Evolutionary conservation across 805 yeast species (phyloP).

Genomic region (Torulaspora maleeae): DNA sequence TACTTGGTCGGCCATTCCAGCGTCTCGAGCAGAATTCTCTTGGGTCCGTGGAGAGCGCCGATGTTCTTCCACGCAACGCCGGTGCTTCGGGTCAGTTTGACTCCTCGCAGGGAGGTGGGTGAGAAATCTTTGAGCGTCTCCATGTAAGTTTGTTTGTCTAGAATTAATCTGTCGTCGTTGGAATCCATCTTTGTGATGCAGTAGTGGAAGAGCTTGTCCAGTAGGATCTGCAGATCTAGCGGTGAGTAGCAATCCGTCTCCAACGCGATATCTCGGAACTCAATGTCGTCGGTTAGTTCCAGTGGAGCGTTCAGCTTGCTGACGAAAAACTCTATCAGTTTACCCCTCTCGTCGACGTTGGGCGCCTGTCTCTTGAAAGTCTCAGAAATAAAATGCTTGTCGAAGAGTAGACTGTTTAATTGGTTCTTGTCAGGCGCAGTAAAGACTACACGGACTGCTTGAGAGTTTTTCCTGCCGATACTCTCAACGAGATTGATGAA

Average conservation of each 20-base stretch:
- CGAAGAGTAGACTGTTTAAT: constrained; percentile 55
- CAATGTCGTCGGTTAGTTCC: constrained; percentile 39
- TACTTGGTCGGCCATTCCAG: constrained; percentile 96
- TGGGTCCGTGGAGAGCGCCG: constrained; percentile 81
- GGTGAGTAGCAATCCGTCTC: constrained; percentile 91
- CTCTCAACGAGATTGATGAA: constrained; percentile 46
- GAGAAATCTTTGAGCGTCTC: constrained; percentile 61
- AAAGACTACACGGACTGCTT: constrained; percentile 54
- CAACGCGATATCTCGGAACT: constrained; percentile 48
- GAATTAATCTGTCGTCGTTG: not conserved
- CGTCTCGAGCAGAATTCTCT: constrained; percentile 73
- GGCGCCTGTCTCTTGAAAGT: constrained; percentile 62
- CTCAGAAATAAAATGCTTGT: constrained; percentile 68
- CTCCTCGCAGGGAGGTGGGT: constrained; percentile 83
- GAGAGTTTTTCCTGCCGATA: constrained; percentile 30
- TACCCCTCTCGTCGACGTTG: constrained; percentile 52
- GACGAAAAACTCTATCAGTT: constrained; percentile 44
- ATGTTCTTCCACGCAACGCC: constrained; percentile 74
- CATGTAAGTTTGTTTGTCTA: constrained; percentile 42
- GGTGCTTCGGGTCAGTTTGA: constrained; percentile 65
- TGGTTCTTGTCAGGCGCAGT: constrained; percentile 62
- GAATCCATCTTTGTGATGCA: constrained; percentile 4
- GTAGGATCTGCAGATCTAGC: constrained; percentile 65
- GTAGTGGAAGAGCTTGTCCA: constrained; percentile 65
- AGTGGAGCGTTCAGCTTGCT: constrained; percentile 27